phyloP scores from a whole-genome alignment of 164 flowering plant genomes.

The Vitis vinifera region ASM3070453v1 NC_081808.1:8941001-8941500 shows the following conservation, averaged over 20 bases:
- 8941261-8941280: conserved; percentile 22
- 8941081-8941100: conserved; percentile 8
- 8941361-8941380: not conserved
- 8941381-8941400: conserved; percentile 21
- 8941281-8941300: not conserved
- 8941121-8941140: conserved; percentile 11
- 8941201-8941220: conserved; percentile 3
- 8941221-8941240: not conserved
- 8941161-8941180: conserved; percentile 15
- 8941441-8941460: conserved; percentile 8
- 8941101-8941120: conserved; percentile 15
- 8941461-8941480: not conserved
- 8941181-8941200: conserved; percentile 16
- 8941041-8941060: conserved; percentile 11
- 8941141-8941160: conserved; percentile 1
- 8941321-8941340: conserved; percentile 10
- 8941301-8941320: no score
- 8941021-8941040: conserved; percentile 17
- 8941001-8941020: conserved; percentile 11
- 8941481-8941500: conserved; percentile 20
- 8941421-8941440: not conserved
- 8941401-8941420: conserved; percentile 19
- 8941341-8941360: conserved; percentile 22
- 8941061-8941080: not conserved
- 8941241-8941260: conserved; percentile 19